phyloP scores from a whole-genome alignment of 192 early-diverging fungal species.

The Gorgonomyces haynaldii region DNA sequence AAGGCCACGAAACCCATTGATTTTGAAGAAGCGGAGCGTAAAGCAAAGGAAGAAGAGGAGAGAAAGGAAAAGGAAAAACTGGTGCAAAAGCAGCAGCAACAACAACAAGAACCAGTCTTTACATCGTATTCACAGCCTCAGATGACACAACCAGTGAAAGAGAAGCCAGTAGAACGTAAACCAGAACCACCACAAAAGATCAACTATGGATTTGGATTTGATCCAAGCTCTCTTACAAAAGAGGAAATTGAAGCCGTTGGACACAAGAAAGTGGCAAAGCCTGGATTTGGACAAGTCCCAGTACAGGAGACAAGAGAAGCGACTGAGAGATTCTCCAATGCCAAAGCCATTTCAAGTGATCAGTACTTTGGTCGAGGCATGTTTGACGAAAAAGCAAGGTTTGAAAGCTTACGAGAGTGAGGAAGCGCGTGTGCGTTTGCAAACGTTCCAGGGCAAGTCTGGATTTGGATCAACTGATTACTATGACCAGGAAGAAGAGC shows the following conservation, averaged over 20 bases:
- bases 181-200: conserved; percentile 10
- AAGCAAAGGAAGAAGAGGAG: conserved; percentile 77
- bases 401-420: conserved; percentile 10
- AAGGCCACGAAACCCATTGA: conserved; percentile 67
- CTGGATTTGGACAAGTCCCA: conserved; percentile 8
- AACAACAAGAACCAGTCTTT: conserved; percentile 13
- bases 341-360: conserved; percentile 83
- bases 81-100: conserved; percentile 19
- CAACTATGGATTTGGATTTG: conserved; percentile 24
- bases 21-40: conserved; percentile 86
- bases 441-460: conserved; percentile 36
- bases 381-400: conserved; percentile 47
- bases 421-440: conserved; percentile 32
- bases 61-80: conserved; percentile 34
- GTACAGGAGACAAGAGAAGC: conserved; percentile 39
- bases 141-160: too few species aligned
- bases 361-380: conserved; percentile 78
- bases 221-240: conserved; percentile 1
- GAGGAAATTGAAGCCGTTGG: conserved; percentile 14
- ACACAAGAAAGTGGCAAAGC: neutral
- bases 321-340: conserved; percentile 65
- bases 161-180: neutral
- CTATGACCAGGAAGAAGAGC: conserved; percentile 33
- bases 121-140: conserved; percentile 10
- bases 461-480: conserved; percentile 49